Evolutionary conservation across 2,329 filamentous ascomycete species (phyloP), one percentile per base, ranked within the genome.

Genomic region (Alternaria ventricosa): DNA sequence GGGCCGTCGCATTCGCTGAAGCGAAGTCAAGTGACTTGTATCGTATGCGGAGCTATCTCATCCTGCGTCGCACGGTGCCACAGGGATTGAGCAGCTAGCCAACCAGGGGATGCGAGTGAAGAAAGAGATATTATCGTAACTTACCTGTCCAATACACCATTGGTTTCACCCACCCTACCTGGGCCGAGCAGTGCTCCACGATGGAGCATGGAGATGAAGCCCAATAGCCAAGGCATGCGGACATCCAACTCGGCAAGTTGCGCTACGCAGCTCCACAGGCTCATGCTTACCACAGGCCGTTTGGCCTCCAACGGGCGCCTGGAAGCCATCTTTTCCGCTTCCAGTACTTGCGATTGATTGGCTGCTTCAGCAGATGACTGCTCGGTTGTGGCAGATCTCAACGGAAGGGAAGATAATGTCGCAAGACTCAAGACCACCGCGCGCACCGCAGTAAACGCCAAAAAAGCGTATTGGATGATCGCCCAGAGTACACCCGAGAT

Each of bases 211-310:
- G 92, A 91, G 64, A 96, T 79, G 71, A 88, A 83, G 76, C 93
- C 93, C 76, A 86, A 86, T 60, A 97, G 86, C 95, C 95, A 98
- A 67, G 95, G 95, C 93, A 97, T 97, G 80, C 93, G 92, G 69
- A 84, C 80, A 70, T 90, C 86, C 76, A 97, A 81, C 84, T 94
- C 89, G 71, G 94, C 82, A 66, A 97, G 81, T 78, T 88, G 89
- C 66, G 89, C 89, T 60, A 90, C 79, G 80, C 92, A 92, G 72
- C 89, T 85, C 89, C 92, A 97, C 56, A 93, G 78, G 73, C 87
- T 88, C 86, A 96, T 97, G 69, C 87, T 86, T 64, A 96, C 82
- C 71, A 97, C 86, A 57, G 93, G 91, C 62, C 85, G 86, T 78
- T 85, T 87, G 43, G 54, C 55, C 56, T 66, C 68, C 65, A 67